Evolutionary conservation across 2,329 filamentous ascomycete species (phyloP), one percentile per base, ranked within the genome.

Genomic region (Phaeophleospora eucalypticola): DNA sequence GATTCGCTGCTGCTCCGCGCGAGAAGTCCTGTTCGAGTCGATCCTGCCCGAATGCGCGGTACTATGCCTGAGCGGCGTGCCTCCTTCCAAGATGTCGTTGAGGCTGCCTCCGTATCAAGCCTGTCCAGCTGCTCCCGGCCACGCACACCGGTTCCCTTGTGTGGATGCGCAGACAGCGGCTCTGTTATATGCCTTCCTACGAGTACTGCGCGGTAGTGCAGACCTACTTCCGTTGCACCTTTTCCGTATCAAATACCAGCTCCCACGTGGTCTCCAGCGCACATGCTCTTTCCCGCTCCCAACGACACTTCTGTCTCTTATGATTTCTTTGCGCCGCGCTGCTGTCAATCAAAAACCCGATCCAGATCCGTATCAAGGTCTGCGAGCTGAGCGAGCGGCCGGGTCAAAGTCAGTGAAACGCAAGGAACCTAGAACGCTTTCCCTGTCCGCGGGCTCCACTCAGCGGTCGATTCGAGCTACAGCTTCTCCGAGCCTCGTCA

Each of bases 1-100:
- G 33, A 24, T 47, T 47, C 45, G 39, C 45, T 17, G 38, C 12
- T 29, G 24, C 24, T 29, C 24, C 24, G 24, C 24, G 24, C 24
- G 12, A 29, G 24, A n/a, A 7, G 24, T 29, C 24, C 24, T 29
- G 12, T 6, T 12, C 7, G 24, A 29, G 12, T 29, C 24, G 24
- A 29, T 6, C 24, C 24, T 29, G 24, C 24, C 12, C 24, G 12
- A n/a, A n/a, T n/a, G n/a, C n/a, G n/a, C n/a, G n/a, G n/a, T n/a
- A n/a, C n/a, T n/a, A n/a, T n/a, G n/a, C n/a, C n/a, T n/a, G n/a
- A n/a, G n/a, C n/a, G n/a, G n/a, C n/a, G n/a, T n/a, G n/a, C n/a
- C n/a, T n/a, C n/a, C n/a, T n/a, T n/a, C n/a, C n/a, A n/a, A n/a
- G n/a, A n/a, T n/a, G n/a, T n/a, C n/a, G n/a, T n/a, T n/a, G n/a